Evolutionary conservation across 1,284 basidiomycete species (phyloP), one percentile per base, ranked within the genome.

Genomic region (Laetiporus sulphureus): DNA sequence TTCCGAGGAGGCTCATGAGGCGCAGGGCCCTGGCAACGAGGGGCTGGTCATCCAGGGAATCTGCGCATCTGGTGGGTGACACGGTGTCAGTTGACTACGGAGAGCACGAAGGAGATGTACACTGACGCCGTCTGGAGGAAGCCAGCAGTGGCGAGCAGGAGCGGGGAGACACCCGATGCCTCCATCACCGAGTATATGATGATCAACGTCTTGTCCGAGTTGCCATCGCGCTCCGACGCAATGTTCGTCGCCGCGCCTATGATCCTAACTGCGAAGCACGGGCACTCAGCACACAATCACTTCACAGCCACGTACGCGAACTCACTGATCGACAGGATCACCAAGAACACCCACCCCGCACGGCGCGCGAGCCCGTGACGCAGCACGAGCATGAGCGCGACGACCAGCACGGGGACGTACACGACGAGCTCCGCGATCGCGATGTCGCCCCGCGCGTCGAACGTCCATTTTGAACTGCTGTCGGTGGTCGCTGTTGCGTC

Each of bases 71-170:
- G 60, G 10, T 66, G 59, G 40, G 63, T 59, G 21, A 22, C 18
- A 23, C 20, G 58, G 55, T 50, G 61, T 27, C 25, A 46, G 55
- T 21, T 45, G 45, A 34, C 42, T 43, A 34, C 20, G 18, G 20
- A 30, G 27, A 2, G 30, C 16, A 31, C 19, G 32, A 22, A 45
- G 18, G 35, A 27, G 13, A 19, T 43, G 4, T 10, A 18, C 18
- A 68, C 79, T 50, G 64, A 82, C 81, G 73, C 70, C 47, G 75
- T 72, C 38, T 73, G 71, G 37, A 83, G 53, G 51, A 83, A 73
- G 3, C 79, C 79, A 21, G 82, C 54, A 0, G 76, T 71, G 3
- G 76, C 68, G 25, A 79, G 53, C 37, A 82, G 55, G 13, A 84
- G 59, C 0, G 73, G 64, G 1, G 71, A 71, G 4, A 82, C 50